Base-by-base conservation (phyloP, 768 basidiomycete species). In the Mycena capillaripes region DNA sequence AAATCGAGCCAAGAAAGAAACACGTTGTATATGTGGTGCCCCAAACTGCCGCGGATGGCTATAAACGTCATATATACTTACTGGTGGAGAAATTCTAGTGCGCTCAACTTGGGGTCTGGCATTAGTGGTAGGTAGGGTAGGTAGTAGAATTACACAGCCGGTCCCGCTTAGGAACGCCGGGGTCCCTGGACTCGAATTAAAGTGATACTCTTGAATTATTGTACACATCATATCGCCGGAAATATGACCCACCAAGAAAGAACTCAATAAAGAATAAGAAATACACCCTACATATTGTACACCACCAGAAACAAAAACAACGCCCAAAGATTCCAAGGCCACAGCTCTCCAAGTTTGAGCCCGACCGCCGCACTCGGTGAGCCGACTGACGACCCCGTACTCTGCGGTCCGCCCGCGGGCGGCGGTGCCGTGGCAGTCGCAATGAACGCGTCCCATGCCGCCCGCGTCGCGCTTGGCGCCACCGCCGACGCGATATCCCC, bases 381-480 rank as follows among this genome's bases (percentile, higher is more conserved):
- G 21, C 14, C n/a, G 9, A 32, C 34, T 3, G 67, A 61, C 3
- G 63, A 60, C 14, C 70, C 63, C 1, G 64, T 71, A n/a, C 64
- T 38, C 19, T 25, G 5, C 32, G 70, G 63, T 21, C 11, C 46
- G 38, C 62, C 38, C 16, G 53, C 46, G 1, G 66, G 46, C n/a
- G 23, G 7, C 23, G 36, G 48, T 6, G 71, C 30, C 27, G 78
- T 70, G 9, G 79, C 79, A 2, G 84, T 81, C 8, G 75, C 78
- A 4, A 82, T 53, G 56, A 76, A 83, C 16, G 61, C 62, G 25
- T 80, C 46, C 84, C 84, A 85, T 1, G 82, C n/a, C 79, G 2
- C 75, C 32, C 83, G 75, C 11, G 84, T 85, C 6, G 81, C 77
- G 2, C 78, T 79, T 25, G 84, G 83, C 59, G 79, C 83, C 60